These are phyloP conservation scores for Thraustochytrium striatum DNA, from an alignment of 352 stramenopile species.

Conservation along the genomic window DNA sequence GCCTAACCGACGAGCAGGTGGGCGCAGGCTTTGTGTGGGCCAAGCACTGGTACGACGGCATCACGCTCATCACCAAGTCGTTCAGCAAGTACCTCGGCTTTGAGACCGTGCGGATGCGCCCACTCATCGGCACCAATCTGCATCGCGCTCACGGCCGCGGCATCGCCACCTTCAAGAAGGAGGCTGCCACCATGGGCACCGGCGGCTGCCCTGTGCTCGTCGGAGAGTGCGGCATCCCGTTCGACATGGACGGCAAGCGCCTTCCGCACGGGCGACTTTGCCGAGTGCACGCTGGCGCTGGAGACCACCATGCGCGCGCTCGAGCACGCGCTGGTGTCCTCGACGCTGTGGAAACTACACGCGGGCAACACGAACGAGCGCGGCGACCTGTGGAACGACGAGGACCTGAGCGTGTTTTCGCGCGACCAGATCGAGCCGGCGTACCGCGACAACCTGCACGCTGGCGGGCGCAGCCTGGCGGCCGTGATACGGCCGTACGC, in stretches of 20 bases:
- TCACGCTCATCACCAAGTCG: constrained; percentile 68
- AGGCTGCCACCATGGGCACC: constrained; percentile 39
- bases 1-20: constrained; percentile 39
- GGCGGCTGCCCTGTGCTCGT: constrained; percentile 51
- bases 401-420: constrained; percentile 56
- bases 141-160: constrained; percentile 8
- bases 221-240: constrained; percentile 55
- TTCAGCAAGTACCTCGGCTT: constrained; percentile 48
- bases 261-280: constrained; percentile 57
- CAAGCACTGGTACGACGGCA: constrained; percentile 82
- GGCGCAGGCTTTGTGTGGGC: constrained; percentile 56
- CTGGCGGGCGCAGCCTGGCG: constrained; percentile 50
- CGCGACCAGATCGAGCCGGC: constrained; percentile 48
- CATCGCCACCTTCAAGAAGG: constrained; percentile 46
- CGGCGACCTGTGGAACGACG: constrained; percentile 57
- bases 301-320: constrained; percentile 39
- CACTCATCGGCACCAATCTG: constrained; percentile 27
- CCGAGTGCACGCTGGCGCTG: constrained; percentile 59
- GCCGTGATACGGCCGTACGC: constrained; percentile 54
- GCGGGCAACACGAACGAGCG: constrained; percentile 51
- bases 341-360: constrained; percentile 46
- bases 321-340: constrained; percentile 5
- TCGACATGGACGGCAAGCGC: constrained; percentile 50
- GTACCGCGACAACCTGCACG: constrained; percentile 53
- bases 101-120: constrained; percentile 27